Conservation (phyloP, 2,329 filamentous ascomycete species). For the Alternaria burnsii region DNA sequence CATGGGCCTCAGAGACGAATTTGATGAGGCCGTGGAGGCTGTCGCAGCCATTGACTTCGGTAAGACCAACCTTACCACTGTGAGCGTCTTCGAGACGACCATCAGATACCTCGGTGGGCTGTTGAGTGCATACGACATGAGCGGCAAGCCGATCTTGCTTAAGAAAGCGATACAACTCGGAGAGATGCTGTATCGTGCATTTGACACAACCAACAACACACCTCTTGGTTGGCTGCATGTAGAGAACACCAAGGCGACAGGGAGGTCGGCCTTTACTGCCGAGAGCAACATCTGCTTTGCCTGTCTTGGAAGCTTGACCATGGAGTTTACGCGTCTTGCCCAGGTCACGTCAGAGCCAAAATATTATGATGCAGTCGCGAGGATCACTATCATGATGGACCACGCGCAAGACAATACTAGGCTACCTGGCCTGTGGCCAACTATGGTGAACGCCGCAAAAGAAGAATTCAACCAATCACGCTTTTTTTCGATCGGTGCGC, state of each 20-base stretch:
- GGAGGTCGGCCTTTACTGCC: conserved; percentile 42
- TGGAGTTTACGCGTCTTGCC: conserved; percentile 52
- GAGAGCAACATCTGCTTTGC: conserved; percentile 56
- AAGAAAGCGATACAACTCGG: conserved; percentile 51
- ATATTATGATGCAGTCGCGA: conserved; percentile 49
- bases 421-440: conserved; percentile 50
- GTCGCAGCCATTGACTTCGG: conserved; percentile 57
- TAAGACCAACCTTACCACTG: conserved; percentile 47
- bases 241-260: conserved; percentile 42
- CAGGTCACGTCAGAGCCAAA: conserved; percentile 49
- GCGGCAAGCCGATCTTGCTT: conserved; percentile 43
- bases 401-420: conserved; percentile 41
- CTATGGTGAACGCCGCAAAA: conserved; percentile 50
- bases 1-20: conserved; percentile 59
- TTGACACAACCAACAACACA: conserved; percentile 57
- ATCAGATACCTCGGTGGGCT: conserved; percentile 54
- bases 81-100: conserved; percentile 63
- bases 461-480: conserved; percentile 38
- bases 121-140: conserved; percentile 50
- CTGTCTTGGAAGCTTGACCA: conserved; percentile 56
- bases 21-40: conserved; percentile 57
- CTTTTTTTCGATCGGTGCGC: conserved; percentile 48
- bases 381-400: conserved; percentile 45
- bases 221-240: conserved; percentile 56
- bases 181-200: conserved; percentile 58